Base-by-base conservation (phyloP, 345 rosid genomes). In the Cardamine occulta region DNA sequence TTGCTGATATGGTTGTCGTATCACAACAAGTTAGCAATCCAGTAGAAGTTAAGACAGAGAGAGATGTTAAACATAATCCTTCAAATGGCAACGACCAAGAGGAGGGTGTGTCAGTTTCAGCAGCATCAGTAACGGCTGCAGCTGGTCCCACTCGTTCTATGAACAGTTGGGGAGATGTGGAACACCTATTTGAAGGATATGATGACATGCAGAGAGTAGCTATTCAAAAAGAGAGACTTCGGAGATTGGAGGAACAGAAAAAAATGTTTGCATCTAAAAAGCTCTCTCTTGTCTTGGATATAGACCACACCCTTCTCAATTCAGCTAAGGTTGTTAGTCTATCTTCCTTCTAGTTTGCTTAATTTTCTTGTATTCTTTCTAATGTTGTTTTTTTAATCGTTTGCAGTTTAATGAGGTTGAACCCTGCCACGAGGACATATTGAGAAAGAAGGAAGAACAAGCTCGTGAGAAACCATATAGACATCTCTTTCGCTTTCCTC, bases 251-350 rank as follows among this genome's bases (percentile, higher is more conserved):
- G 74, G 99, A 93, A 66, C 99, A 95, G 81, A 93, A 85, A 70
- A 95, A 95, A 82, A 87, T 95, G 97, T 95, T 95, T 86, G 75
- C 89, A 77, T 85, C 86, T 66, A 81, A 61, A 72, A 95, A 92
- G 87, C 97, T 95, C 68, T 89, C 94, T 78, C 99, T 95, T 68
- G 99, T 95, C 72, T 81, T 95, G 82, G 99, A 95, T 88, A 82
- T 95, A 35, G 99, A 95, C 78, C 99, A 95, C 75, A 95, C 99
- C 4, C 99, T 95, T 86, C 94, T 95, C 56, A 95, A 95, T 84
- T 95, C 99, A 51, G 99, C 99, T 37, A 95, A 90, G 97, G 99
- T 86, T 83, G 99, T 86, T 83, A 4, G 64, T 72, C 40, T 60
- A 59, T 47, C 66, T 47, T 26, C 63, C 39, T 64, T 7, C 44